Conservation (phyloP, 2,329 filamentous ascomycete species). For the Microdochium trichocladiopsis region DNA sequence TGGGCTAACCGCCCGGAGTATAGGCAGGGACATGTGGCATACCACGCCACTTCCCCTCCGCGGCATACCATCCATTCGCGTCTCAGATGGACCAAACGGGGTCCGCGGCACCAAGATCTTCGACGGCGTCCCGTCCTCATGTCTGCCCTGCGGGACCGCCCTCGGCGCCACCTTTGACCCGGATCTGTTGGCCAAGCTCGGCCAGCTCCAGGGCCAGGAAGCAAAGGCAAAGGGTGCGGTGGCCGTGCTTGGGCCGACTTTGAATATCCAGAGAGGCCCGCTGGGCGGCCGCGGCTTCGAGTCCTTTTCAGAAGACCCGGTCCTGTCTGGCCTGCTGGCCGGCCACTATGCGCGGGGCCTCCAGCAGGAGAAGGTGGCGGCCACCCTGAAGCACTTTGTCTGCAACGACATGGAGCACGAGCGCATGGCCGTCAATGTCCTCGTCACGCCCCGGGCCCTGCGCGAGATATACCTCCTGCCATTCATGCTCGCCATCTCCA, state of each 20-base stretch:
- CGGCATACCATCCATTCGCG: background rate
- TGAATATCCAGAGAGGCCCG: slow-evolving; percentile 23
- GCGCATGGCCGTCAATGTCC: slow-evolving; percentile 56
- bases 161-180: slow-evolving; percentile 19
- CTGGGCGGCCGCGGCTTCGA: slow-evolving; percentile 61
- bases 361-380: slow-evolving; percentile 27
- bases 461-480: slow-evolving; percentile 68
- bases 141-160: slow-evolving; percentile 12
- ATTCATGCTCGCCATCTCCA: slow-evolving; percentile 69
- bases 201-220: slow-evolving; percentile 16
- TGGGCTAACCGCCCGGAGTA: no score
- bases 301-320: slow-evolving; percentile 60
- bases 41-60: no score
- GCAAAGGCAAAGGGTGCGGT: slow-evolving; percentile 13
- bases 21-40: background rate
- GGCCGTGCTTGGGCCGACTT: slow-evolving; percentile 6
- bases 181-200: slow-evolving; percentile 13
- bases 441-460: slow-evolving; percentile 56
- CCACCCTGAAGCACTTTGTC: slow-evolving; percentile 36
- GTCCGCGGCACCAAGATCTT: slow-evolving; percentile 10
- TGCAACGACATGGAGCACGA: slow-evolving; percentile 63
- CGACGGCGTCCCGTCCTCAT: slow-evolving; percentile 9
- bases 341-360: slow-evolving; percentile 39
- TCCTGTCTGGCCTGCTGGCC: slow-evolving; percentile 45
- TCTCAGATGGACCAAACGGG: slow-evolving; percentile 12